A percentile compares a stretch with the other conserved stretches of the same genome.
Conservation (phyloP, 805 yeast species). For the Pichia insulana region DNA sequence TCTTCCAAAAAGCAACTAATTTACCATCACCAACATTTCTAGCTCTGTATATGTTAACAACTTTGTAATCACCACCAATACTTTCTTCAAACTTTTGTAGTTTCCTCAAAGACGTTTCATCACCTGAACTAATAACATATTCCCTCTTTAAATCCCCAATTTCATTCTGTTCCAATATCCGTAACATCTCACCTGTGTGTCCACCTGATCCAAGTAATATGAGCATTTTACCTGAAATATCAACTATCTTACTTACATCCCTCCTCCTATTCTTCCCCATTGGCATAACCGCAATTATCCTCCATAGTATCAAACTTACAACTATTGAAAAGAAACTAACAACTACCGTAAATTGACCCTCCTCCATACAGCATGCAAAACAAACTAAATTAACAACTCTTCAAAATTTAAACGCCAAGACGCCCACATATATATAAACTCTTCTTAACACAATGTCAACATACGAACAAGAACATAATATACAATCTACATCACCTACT, state of each 20-base stretch:
- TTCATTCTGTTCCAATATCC: conserved; percentile 36
- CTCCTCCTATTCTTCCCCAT: neutral
- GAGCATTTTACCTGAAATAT: conserved; percentile 28
- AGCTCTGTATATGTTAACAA: conserved; percentile 27
- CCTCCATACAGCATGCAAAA: too few species aligned
- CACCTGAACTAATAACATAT: conserved; percentile 36
- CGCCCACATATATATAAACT: too few species aligned
- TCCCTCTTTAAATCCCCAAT: conserved; percentile 16
- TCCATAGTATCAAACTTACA: neutral
- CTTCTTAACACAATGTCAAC: conserved; percentile 8
- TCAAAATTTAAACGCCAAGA: too few species aligned
- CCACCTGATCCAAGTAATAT: conserved; percentile 92
- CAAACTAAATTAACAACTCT: too few species aligned
- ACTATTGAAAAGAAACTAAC: conserved; percentile 10
- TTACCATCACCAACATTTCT: conserved; percentile 32
- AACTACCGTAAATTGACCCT: conserved; percentile 17
- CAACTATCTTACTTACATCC: neutral
- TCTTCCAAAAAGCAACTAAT: conserved; percentile 24
- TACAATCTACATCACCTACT: neutral
- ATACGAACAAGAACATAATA: conserved; percentile 18
- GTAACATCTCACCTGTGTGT: conserved; percentile 92
- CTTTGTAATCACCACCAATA: conserved; percentile 16
- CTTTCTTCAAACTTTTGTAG: conserved; percentile 30
- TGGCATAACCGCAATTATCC: neutral
- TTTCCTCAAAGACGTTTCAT: conserved; percentile 36